Percentiles rank a stretch among this genome's conserved stretches.
phyloP scores from a whole-genome alignment of 495 filamentous ascomycete genomes.

The Penicillium maclennaniae region DNA sequence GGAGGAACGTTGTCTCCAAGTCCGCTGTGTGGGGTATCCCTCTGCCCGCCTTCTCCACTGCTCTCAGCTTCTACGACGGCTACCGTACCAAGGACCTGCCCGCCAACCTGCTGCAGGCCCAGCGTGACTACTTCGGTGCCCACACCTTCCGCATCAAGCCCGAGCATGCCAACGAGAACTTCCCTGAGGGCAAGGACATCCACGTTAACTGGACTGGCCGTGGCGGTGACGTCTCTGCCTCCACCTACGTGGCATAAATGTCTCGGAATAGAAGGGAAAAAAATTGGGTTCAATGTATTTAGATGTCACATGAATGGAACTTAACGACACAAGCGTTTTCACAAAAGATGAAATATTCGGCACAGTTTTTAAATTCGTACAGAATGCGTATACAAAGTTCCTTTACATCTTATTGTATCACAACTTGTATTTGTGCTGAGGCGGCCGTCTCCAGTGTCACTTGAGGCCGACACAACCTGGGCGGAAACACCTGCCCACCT shows the following conservation, averaged over 20 bases:
- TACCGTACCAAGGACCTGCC: constrained; percentile 94
- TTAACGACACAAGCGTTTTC: constrained; percentile 22
- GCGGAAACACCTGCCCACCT: no score
- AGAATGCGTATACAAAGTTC: no score
- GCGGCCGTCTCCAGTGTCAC: no score
- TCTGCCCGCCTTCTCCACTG: constrained; percentile 91
- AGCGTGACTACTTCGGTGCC: constrained; percentile 98
- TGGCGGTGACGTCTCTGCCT: constrained; percentile 93
- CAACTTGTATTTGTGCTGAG: no score
- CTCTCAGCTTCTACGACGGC: constrained; percentile 95
- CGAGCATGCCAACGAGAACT: constrained; percentile 75
- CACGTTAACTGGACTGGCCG: constrained; percentile 99
- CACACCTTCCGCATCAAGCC: constrained; percentile 99
- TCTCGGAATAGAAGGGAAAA: constrained; percentile 20
- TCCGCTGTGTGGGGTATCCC: constrained; percentile 90
- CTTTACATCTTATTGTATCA: no score
- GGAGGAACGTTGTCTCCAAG: constrained; percentile 93
- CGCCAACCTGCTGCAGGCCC: constrained; percentile 95
- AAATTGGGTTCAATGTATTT: constrained; percentile 32
- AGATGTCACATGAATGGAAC: constrained; percentile 29
- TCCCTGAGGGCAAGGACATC: constrained; percentile 82
- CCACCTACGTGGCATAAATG: constrained; percentile 90
- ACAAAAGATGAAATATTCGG: background rate
- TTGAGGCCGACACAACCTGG: no score
- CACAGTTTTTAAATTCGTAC: no score